Base-by-base conservation (phyloP, 164 flowering plant genomes). In the Chimonanthus salicifolius region DNA sequence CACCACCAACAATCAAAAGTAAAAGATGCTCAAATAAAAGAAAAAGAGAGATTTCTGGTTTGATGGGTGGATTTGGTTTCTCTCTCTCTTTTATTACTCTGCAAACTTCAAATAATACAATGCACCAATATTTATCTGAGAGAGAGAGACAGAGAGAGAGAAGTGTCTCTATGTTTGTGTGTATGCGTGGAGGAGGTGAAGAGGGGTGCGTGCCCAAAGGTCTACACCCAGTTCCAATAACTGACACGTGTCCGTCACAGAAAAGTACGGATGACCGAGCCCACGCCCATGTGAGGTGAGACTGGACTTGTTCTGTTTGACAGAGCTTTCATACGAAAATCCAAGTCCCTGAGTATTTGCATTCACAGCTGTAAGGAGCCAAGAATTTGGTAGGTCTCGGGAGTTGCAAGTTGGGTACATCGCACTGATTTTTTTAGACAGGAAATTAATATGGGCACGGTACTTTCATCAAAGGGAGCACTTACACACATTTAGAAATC, bases 261-360 rank as follows among this genome's bases (percentile, higher is more conserved):
- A 10, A 8, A 47, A 54, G 68, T 65, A 65, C 68, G 68, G 68
- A 65, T 65, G 49, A 65, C 68, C 68, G 68, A 44, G 68, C 47
- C 68, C 18, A 33, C 11, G 16, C 45, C 68, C 68, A 65, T 65
- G 68, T 65, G 68, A 65, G 16, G 18, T 62, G 64, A 16, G 44
- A 62, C 18, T 65, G 68, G 68, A 13, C 16, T 16, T 45, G 68
- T 44, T 65, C 45, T 13, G 68, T 65, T 65, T 45, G 68, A 13
- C 68, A 65, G 68, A 18, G 47, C 6, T 63, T 21, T n/a, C 7
- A n/a, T 7, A 63, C 4, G 8, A 33, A 21, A 5, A 63, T 63
- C 47, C 60, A 33, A 45, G 68, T 65, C 68, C 68, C 48, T 3
- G 10, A 43, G 48, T 15, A 9, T 13, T 45, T 15, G 43, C 47